Percentiles rank a stretch among this genome's conserved stretches.
Evolutionary conservation across 2,329 filamentous ascomycete species (phyloP).

Genomic region (Camillea tinctor): DNA sequence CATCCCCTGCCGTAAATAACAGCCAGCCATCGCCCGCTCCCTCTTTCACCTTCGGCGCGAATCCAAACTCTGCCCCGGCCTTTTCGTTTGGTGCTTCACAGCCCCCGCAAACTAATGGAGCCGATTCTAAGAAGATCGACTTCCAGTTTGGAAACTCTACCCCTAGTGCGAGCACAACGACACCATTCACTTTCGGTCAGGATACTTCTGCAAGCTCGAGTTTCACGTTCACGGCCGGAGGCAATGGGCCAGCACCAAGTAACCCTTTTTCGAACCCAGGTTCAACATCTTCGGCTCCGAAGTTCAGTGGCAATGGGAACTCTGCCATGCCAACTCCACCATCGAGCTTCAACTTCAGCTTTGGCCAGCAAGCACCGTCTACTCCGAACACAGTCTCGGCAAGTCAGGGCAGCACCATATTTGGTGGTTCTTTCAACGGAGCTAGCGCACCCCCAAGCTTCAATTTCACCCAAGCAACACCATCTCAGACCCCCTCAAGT

Average conservation of each 20-base stretch:
- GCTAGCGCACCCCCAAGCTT: constrained; percentile 31
- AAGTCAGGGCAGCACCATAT: constrained; percentile 21
- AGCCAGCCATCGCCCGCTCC: constrained; percentile 5
- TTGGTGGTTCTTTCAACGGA: constrained; percentile 27
- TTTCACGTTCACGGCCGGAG: constrained; percentile 40
- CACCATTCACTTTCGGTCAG: constrained; percentile 28
- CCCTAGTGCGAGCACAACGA: constrained; percentile 6
- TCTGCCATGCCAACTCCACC: constrained; percentile 21
- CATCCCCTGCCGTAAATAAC: constrained; percentile 5
- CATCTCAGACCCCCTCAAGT: constrained; percentile 28
- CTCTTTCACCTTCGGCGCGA: constrained; percentile 4
- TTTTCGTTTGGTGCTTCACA: constrained; percentile 14
- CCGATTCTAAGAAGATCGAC: constrained; percentile 10
- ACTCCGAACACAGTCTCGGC: constrained; percentile 23
- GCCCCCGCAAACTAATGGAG: constrained; percentile 11
- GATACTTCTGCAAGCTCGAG: constrained; percentile 19
- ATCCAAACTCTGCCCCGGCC: constrained; percentile 1
- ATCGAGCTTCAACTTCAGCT: constrained; percentile 26
- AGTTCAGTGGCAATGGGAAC: constrained; percentile 17
- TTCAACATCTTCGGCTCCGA: constrained; percentile 17
- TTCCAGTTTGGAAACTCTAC: constrained; percentile 18
- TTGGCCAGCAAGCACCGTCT: constrained; percentile 26
- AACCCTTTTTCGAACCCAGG: constrained; percentile 29
- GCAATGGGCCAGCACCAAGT: constrained; percentile 33
- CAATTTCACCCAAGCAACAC: constrained; percentile 38